Evolutionary conservation across 1,284 basidiomycete genomes (phyloP), one percentile per base, ranked within the genome.

Genomic region (Sporisorium iseilematis-ciliati): DNA sequence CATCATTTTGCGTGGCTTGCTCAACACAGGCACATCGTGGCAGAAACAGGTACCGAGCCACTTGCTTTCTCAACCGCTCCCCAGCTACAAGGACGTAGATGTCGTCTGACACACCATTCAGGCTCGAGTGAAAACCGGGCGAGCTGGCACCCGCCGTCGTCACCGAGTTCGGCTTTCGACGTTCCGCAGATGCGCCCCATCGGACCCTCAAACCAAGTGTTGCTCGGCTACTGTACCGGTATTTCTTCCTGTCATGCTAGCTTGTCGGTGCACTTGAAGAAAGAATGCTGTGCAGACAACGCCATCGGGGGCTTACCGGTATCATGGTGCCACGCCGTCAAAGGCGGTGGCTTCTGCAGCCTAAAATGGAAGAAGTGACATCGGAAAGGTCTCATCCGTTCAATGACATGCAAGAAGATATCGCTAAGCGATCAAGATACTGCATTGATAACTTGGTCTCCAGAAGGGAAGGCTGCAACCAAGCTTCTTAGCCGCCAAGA

Each of bases 341-440:
- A 46, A 26, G 23, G 45, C 46, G 26, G 26, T 49, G 48, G 48
- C 29, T 49, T 14, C 46, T 49, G 26, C 46, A 29, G 25, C 25
- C 35, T 18, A 33, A 18, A 46, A 31, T 31, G 21, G 46, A 16
- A 31, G 16, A 20, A 49, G 18, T 20, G 26, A 31, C 35, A 7
- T 57, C 45, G 45, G 56, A 57, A 41, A 49, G 43, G 46, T 8
- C 31, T 31, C 42, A 25, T 56, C 54, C 54, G 54, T 35, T 21
- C 16, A 29, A 23, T 23, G 4, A 40, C 23, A 55, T 55, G 41
- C 53, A 55, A 31, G n/a, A 18, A 23, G 54, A 25, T 45, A 46
- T 29, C 42, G 54, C 14, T n/a, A 31, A 49, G 10, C 35, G 14
- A 38, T 38, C 35, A 38, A 3, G 35, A 38, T 38, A 38, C 35